Base-by-base conservation (phyloP, 176 grass and related monocot species). In the Eragrostis curvula region DNA sequence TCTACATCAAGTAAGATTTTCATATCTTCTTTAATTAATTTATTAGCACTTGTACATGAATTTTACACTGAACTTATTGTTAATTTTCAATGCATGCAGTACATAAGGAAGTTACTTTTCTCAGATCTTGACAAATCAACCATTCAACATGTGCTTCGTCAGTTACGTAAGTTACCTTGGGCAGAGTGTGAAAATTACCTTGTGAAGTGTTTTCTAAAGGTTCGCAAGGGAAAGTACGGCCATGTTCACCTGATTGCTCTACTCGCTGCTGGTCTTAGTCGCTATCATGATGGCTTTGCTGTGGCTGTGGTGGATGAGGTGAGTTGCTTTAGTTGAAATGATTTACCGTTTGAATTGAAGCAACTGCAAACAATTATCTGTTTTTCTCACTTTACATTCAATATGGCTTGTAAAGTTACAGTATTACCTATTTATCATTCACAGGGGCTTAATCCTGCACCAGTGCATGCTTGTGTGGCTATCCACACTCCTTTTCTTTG, bases 141-240 rank as follows among this genome's bases (percentile, higher is more conserved):
- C 23, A 87, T 85, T 70, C 81, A 89, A 60, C 79, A 91, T 87
- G 87, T 92, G 81, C 87, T 95, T 85, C 77, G 87, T 25, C 92
- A 89, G 68, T 81, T 95, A 66, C 87, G 84, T 53, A 91, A 91
- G 61, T 52, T 94, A 86, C 92, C 89, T 84, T 94, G 92, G 92
- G 80, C 80, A 52, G 92, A 94, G 39, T 94, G 89, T 66, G 71
- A 94, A 49, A 21, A 77, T 7, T 92, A 94, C 63, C 80, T 94
- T 47, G 48, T 94, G 41, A 94, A 94, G 71, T 91, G 89, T 79
- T 92, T 94, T 86, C 62, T 94, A 29, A 94, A 94, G 77, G 86
- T 92, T 79, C 89, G 92, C 87, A 94, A 89, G 55, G 92, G 92
- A 60, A 94, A 92, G 74, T 94, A 91, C 27, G 89, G 92, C 62